Evolutionary conservation across 225 moss, liverwort and hornwort genomes (phyloP), one percentile per base, ranked within the genome.

Genomic region (Marchantia polymorpha): DNA sequence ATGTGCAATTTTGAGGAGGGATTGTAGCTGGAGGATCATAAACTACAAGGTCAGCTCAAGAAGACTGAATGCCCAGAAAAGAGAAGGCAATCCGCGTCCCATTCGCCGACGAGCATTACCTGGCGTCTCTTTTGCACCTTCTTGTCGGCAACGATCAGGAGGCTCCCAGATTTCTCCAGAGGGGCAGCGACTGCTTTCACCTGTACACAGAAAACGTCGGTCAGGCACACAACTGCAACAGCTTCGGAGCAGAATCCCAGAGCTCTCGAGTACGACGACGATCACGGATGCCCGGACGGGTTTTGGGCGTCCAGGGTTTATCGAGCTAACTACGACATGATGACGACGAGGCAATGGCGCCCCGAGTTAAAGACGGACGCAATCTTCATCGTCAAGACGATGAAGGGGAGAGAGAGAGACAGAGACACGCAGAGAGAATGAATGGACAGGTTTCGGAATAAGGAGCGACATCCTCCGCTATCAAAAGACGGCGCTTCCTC

Each of bases 71-170:
- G 46, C 46, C 46, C 52, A 4, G 63, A 74, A 26, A 15, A 74
- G 73, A 23, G 29, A 75, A 75, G 23, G 9, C 50, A 51, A 12
- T 29, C 4, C 11, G 0, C 13, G 11, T 4, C 14, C 27, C 65
- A 26, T 8, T 12, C n/a, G 10, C 29, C 27, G 6, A 1, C 7
- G 8, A 25, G 46, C 10, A 12, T 6, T 65, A 86, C 86, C 83
- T 81, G 81, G 1, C 64, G 78, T 81, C 75, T 83, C 81, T 86
- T 86, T 80, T 81, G 83, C 26, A 59, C 81, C 74, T 76, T 86
- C 78, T 85, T 88, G 19, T 83, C 59, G 19, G 87, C 84, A 26
- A 80, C 78, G 51, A 88, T 85, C 68, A 74, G 22, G 13, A 77
- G 84, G 23, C 80, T 82, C 52, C 63, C 73, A 15, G 47, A 7